Evolutionary conservation across 345 rosid species (phyloP).

Genomic region (Cardiospermum halicacabum): DNA sequence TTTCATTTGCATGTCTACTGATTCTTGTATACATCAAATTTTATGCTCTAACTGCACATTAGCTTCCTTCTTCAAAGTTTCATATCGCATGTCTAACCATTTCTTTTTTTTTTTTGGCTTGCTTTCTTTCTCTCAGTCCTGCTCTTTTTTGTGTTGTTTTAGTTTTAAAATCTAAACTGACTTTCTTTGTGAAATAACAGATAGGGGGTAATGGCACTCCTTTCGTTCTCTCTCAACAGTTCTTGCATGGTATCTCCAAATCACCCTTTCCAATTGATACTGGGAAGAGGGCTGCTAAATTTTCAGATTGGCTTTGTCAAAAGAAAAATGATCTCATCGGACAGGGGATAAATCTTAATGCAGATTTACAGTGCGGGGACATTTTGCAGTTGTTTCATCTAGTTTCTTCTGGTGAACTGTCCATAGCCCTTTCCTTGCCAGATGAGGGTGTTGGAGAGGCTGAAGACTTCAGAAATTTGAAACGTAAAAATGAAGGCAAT

Average conservation of each 20-base stretch:
- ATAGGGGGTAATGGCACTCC: conserved; percentile 80
- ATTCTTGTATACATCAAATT: background rate
- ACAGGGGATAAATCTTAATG: conserved; percentile 47
- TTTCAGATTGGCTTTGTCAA: conserved; percentile 67
- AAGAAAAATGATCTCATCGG: conserved; percentile 52
- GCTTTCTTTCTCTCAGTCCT: background rate
- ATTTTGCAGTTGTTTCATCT: conserved; percentile 64
- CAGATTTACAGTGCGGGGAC: conserved; percentile 92
- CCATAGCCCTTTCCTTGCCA: conserved; percentile 62
- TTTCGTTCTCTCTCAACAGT: conserved; percentile 71
- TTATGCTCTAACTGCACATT: background rate
- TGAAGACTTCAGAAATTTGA: conserved; percentile 70
- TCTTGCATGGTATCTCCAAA: conserved; percentile 65
- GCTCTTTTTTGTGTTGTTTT: background rate
- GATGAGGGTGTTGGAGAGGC: conserved; percentile 93
- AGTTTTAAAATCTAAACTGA: conserved; percentile 2
- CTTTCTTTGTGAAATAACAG: conserved; percentile 40
- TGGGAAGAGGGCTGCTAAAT: conserved; percentile 74
- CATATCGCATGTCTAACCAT: background rate
- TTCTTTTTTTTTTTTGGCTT: background rate
- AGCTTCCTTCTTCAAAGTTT: background rate
- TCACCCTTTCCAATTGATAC: conserved; percentile 75
- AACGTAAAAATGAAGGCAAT: conserved; percentile 60
- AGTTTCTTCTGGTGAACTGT: conserved; percentile 73
- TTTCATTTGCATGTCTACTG: background rate